phyloP scores from a whole-genome alignment of 2,329 filamentous ascomycete genomes.

The Aspergillus sergii region DNA sequence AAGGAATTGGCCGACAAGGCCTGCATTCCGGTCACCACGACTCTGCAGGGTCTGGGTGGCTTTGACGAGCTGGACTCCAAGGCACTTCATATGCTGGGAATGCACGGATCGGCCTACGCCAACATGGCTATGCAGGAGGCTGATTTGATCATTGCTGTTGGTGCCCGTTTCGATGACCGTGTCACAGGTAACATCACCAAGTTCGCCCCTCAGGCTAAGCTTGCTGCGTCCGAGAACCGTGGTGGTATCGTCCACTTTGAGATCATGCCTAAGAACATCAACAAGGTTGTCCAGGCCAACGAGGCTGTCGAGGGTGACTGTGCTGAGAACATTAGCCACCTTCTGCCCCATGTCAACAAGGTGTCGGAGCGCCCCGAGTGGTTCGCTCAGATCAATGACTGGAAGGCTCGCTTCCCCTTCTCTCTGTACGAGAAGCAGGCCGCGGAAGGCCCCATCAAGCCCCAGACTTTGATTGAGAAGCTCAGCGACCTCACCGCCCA shows the following conservation, averaged over 20 bases:
- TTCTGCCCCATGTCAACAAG: conserved; percentile 71
- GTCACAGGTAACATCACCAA: conserved; percentile 80
- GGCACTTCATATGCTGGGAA: conserved; percentile 96
- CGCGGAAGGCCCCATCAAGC: conserved; percentile 81
- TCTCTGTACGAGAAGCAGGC: conserved; percentile 77
- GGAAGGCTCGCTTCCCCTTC: conserved; percentile 91
- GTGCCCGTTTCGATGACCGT: conserved; percentile 93
- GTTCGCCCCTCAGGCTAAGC: conserved; percentile 86
- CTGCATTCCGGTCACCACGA: conserved; percentile 92
- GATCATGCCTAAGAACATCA: conserved; percentile 99
- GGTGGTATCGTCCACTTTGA: conserved; percentile 98
- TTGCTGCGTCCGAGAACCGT: conserved; percentile 78
- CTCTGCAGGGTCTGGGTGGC: conserved; percentile 87
- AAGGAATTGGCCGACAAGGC: conserved; percentile 88
- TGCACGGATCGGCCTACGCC: conserved; percentile 96
- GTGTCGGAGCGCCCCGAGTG: conserved; percentile 74
- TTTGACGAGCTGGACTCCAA: conserved; percentile 94
- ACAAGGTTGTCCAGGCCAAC: conserved; percentile 96
- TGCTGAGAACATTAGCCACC: conserved; percentile 71
- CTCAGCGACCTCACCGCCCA: conserved; percentile 80
- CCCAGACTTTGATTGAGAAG: conserved; percentile 88
- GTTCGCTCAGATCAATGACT: conserved; percentile 85
- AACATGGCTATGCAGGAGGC: conserved; percentile 98
- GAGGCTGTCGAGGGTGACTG: conserved; percentile 96
- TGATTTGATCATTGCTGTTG: conserved; percentile 92